These are phyloP conservation scores for Pyricularia pennisetigena DNA, from an alignment of 2,329 filamentous ascomycete genomes.

Conservation along the genomic window DNA sequence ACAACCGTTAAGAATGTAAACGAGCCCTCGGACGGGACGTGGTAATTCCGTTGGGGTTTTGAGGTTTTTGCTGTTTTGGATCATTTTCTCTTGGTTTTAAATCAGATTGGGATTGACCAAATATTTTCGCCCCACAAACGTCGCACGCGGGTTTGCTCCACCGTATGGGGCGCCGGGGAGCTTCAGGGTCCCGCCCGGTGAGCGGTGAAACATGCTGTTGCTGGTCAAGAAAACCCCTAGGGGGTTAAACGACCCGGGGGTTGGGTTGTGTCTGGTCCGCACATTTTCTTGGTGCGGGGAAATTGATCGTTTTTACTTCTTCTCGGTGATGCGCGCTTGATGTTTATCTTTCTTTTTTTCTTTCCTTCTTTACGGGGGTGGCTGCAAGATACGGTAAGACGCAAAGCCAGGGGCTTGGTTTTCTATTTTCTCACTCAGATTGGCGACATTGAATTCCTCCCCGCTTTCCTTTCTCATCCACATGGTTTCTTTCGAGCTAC, in stretches of 20 bases:
- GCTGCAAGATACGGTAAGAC: neutral
- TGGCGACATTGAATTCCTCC: neutral
- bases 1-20: slow-evolving; percentile 34
- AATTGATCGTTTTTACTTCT: neutral
- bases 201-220: neutral
- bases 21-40: neutral
- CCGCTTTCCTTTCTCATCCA: neutral
- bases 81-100: too few relatives aligned
- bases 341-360: neutral
- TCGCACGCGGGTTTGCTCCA: neutral
- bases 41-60: too few relatives aligned
- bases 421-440: neutral
- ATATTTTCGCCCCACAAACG: neutral
- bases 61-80: neutral
- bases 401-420: neutral
- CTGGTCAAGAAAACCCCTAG: neutral
- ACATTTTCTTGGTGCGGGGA: neutral
- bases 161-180: neutral
- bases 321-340: neutral
- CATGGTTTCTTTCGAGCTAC: neutral
- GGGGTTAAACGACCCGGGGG: neutral
- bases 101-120: neutral
- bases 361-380: neutral
- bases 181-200: neutral
- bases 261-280: neutral